Evolutionary conservation across 2,329 filamentous ascomycete species (phyloP), one percentile per base, ranked within the genome.

Genomic region (Venturiaceae sp.): DNA sequence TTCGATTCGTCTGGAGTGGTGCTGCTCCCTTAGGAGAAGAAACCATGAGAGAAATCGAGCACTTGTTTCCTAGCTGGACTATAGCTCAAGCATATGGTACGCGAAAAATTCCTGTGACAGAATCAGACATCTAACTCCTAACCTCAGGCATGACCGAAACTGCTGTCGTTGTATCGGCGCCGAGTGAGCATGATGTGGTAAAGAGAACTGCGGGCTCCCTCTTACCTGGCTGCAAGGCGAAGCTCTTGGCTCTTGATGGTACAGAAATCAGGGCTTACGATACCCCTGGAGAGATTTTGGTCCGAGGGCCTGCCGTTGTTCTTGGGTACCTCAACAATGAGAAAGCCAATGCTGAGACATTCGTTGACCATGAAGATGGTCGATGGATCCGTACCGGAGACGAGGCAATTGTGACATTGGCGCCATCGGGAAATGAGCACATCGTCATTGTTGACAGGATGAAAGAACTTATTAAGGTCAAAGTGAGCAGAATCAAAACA

Each of bases 241-340:
- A 87, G 64, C 73, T 95, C 4, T 71, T 95, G 19, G 83, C 81
- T 4, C 69, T 30, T 3, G 86, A 92, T 60, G 88, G 87, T 1
- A 75, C 77, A 5, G 88, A 94, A 67, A 79, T 94, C 58, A 86
- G 81, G 0, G 80, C 75, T 7, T 84, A 88, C 64, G 83, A 92
- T 62, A 82, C 83, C 50, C 88, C 86, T 0, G 92, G 92, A 36
- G 92, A 96, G 71, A 79, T 96, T 14, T 78, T 88, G 19, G 81
- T 95, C 23, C 87, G 90, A 68, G 83, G 83, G 0, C 91, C 90
- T 0, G 85, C 85, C 1, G 82, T 95, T 1, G 84, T 88, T 0
- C 72, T 96, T 0, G 92, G 92, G 1, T 96, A 96, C 65, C 75
- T 95, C 56, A 87, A 95, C 73, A 95, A 96, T 67, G 84, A 88